Evolutionary conservation across 805 yeast species (phyloP), one percentile per base, ranked within the genome.

Genomic region (Martiniozyma abietophila): DNA sequence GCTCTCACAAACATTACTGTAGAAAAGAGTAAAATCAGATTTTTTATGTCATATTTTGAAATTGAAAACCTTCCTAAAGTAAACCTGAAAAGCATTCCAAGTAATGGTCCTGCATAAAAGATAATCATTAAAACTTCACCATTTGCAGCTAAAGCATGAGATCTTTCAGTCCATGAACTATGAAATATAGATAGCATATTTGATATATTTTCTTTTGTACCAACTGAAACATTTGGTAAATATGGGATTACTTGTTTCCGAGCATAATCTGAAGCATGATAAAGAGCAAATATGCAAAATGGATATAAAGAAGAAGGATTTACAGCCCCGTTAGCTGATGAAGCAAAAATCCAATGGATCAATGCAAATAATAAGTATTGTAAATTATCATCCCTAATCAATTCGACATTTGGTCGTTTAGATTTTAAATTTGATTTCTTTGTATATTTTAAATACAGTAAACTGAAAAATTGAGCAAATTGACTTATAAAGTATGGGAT

Each of bases 261-360:
- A 45, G 69, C 55, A 54, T 78, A 80, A 27, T 69, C 66, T 48
- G 76, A 61, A 5, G 73, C 68, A 57, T 80, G 86, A 65, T 78
- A 79, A 3, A 69, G 40, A 5, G 84, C 75, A 54, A 67, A 80
- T 32, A 78, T 65, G 12, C 69, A 64, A 48, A 77, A 79, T 19
- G 85, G 76, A 42, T 74, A 63, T 39, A 76, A 56, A 43, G 58
- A 65, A 25, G 61, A 74, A 6, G 49, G 38, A 26, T 39, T 45
- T n/a, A 45, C 41, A n/a, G 43, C 41, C 25, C 48, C 48, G 22
- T 40, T 40, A 7, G 25, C 18, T n/a, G 33, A 30, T 6, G 34
- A 31, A 8, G 54, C 45, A 55, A 45, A 47, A 50, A 63, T 54
- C 60, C 49, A 58, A 46, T 49, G 61, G 24, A 43, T 59, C 44